A percentile compares a stretch with the other conserved stretches of the same genome.
These are phyloP conservation scores for Lachancea dasiensis DNA, from an alignment of 805 yeast genomes.

Conservation along the genomic window DNA sequence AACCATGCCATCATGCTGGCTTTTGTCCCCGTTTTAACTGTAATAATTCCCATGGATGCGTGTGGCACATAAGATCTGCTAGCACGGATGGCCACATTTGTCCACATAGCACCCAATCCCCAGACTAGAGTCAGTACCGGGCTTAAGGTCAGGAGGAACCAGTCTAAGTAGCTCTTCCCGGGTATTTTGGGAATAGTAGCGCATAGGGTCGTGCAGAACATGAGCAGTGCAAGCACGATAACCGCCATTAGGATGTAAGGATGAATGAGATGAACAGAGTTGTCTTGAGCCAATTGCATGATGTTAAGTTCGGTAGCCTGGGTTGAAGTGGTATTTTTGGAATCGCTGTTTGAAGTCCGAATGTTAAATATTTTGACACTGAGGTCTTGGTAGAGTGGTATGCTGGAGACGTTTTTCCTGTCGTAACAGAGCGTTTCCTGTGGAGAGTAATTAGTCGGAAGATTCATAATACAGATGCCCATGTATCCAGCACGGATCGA, in stretches of 20 bases:
- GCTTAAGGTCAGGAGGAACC: constrained; percentile 30
- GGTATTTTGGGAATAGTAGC: constrained; percentile 47
- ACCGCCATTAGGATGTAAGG: constrained; percentile 49
- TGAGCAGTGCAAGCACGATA: constrained; percentile 38
- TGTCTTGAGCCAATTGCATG: constrained; percentile 40
- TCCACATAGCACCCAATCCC: constrained; percentile 64
- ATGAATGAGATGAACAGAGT: constrained; percentile 43
- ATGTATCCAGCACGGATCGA: constrained; percentile 48
- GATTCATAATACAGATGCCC: constrained; percentile 46
- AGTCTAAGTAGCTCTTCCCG: constrained; percentile 24
- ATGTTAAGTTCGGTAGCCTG: constrained; percentile 35
- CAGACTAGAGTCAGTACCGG: constrained; percentile 41
- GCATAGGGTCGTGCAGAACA: constrained; percentile 41
- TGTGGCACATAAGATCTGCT: constrained; percentile 39
- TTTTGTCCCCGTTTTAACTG: constrained; percentile 41
- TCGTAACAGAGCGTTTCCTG: constrained; percentile 24
- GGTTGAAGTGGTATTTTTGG: constrained; percentile 19
- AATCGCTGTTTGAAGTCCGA: constrained; percentile 5
- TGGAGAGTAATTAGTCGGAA: constrained; percentile 21
- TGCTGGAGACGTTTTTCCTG: constrained; percentile 20
- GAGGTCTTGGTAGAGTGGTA: constrained; percentile 23
- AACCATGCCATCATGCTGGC: constrained; percentile 60
- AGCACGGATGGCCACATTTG: constrained; percentile 49
- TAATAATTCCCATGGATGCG: constrained; percentile 46
- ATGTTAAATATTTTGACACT: constrained; percentile 22